phyloP scores from a whole-genome alignment of 2,329 filamentous ascomycete species.

The Fusarium nurragi region DNA sequence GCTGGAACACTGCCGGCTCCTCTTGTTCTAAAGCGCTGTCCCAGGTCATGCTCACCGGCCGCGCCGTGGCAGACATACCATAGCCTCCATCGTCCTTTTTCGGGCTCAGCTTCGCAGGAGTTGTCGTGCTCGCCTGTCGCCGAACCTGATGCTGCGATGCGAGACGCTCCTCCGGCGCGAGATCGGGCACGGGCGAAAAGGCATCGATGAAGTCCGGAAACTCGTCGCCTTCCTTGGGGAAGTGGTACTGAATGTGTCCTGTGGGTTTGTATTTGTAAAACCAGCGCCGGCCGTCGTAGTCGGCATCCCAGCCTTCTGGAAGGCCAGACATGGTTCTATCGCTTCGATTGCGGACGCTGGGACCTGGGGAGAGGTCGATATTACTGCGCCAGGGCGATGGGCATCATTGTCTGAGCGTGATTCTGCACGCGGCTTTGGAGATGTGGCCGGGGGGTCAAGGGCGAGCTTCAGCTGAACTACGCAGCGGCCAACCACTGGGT shows the following conservation, averaged over 20 bases:
- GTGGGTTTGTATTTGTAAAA: slow-evolving; percentile 66
- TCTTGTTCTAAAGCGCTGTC: slow-evolving; percentile 45
- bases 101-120: slow-evolving; percentile 4
- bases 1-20: slow-evolving; percentile 57
- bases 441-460: slow-evolving; percentile 23
- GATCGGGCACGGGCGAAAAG: slow-evolving; percentile 49
- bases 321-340: slow-evolving; percentile 50
- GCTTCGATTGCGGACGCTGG: slow-evolving; percentile 3
- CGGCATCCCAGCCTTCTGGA: slow-evolving; percentile 64
- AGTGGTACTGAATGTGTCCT: slow-evolving; percentile 64
- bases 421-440: slow-evolving; percentile 20
- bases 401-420: slow-evolving; percentile 19
- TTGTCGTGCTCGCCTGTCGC: slow-evolving; percentile 44
- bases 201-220: slow-evolving; percentile 62
- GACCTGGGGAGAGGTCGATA: slow-evolving; percentile 4
- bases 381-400: slow-evolving; percentile 24
- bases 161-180: slow-evolving; percentile 63
- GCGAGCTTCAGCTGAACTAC: slow-evolving; percentile 29
- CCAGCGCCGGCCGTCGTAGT: slow-evolving; percentile 67
- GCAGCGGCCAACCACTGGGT: slow-evolving; percentile 18
- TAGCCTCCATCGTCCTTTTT: slow-evolving; percentile 27
- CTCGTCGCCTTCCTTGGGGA: slow-evolving; percentile 66
- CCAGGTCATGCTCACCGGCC: slow-evolving; percentile 48
- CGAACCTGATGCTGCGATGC: slow-evolving; percentile 62
- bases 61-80: slow-evolving; percentile 49